A percentile compares a stretch with the other conserved stretches of the same genome.
Evolutionary conservation across 768 basidiomycete species (phyloP).

Genomic region (Gyrodon lividus): DNA sequence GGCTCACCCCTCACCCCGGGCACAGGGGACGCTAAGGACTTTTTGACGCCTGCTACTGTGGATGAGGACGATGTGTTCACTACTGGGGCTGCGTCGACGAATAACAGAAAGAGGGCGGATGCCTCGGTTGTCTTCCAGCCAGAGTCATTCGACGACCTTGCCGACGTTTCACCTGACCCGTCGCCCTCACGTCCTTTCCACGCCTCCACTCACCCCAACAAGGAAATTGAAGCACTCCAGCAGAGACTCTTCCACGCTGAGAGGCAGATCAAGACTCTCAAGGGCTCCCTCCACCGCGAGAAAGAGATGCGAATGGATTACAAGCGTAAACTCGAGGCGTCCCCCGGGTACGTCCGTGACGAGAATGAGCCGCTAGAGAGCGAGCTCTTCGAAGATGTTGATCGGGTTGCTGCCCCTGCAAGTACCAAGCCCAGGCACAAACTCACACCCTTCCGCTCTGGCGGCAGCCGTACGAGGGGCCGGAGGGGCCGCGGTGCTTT

Average conservation of each 20-base stretch:
- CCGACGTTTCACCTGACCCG: conserved; percentile 59
- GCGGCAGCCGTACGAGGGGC: conserved; percentile 43
- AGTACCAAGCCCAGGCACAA: conserved; percentile 38
- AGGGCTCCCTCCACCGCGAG: conserved; percentile 76
- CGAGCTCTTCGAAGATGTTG: conserved; percentile 48
- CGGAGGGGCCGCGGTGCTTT: conserved; percentile 51
- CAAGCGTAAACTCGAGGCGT: conserved; percentile 49
- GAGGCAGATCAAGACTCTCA: conserved; percentile 79
- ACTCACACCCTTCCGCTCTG: conserved; percentile 55
- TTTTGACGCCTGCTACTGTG: conserved; percentile 55
- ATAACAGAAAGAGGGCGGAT: conserved; percentile 56
- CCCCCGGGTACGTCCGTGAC: conserved; percentile 36
- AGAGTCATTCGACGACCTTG: conserved; percentile 47
- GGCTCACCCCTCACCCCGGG: conserved; percentile 76
- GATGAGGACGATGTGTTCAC: conserved; percentile 69
- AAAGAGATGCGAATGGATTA: conserved; percentile 78
- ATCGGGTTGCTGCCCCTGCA: conserved; percentile 35
- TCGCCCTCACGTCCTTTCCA: conserved; percentile 63
- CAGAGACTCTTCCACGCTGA: conserved; percentile 85
- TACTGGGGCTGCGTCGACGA: conserved; percentile 59
- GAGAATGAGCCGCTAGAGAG: conserved; percentile 40
- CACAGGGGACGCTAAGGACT: conserved; percentile 41
- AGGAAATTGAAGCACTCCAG: conserved; percentile 79
- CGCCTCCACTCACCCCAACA: conserved; percentile 70
- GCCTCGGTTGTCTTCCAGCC: conserved; percentile 46